These are phyloP conservation scores for Saccharum officinarum DNA, from an alignment of 176 grass and related monocot species.

Conservation along the genomic window DNA sequence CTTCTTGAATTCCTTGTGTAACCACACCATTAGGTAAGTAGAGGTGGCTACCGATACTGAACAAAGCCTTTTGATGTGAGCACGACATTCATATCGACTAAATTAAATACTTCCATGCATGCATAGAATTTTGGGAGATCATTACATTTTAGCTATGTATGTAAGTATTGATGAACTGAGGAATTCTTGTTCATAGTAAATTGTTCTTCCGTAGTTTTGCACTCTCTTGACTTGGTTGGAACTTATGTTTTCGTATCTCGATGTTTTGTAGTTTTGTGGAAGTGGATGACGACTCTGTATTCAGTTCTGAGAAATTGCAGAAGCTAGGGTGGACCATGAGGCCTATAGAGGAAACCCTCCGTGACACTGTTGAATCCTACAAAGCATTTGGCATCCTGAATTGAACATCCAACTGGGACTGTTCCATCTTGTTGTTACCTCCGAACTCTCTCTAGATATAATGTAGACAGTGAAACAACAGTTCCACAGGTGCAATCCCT, in stretches of 20 bases:
- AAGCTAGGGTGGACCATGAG: conserved; percentile 49
- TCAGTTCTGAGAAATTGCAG: conserved; percentile 44
- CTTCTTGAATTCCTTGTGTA: background rate
- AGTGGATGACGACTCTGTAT: conserved; percentile 2
- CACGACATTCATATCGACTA: background rate
- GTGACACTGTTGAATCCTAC: conserved; percentile 53
- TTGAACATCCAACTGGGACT: conserved; percentile 5
- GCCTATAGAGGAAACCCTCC: conserved; percentile 40
- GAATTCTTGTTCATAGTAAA: background rate
- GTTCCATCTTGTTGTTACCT: background rate
- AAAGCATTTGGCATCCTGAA: conserved; percentile 32
- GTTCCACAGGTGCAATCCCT: background rate
- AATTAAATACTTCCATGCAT: background rate
- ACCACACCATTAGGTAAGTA: background rate
- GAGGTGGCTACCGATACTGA: background rate
- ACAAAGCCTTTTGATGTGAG: background rate
- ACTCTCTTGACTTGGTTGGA: background rate
- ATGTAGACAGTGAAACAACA: background rate
- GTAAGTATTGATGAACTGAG: background rate
- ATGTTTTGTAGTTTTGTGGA: conserved; percentile 42
- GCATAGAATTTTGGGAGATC: background rate
- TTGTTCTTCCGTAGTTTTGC: background rate
- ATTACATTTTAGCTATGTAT: background rate
- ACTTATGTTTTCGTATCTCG: background rate
- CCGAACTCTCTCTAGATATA: background rate